phyloP scores from a whole-genome alignment of 805 yeast species.

The Candida wancherniae region DNA sequence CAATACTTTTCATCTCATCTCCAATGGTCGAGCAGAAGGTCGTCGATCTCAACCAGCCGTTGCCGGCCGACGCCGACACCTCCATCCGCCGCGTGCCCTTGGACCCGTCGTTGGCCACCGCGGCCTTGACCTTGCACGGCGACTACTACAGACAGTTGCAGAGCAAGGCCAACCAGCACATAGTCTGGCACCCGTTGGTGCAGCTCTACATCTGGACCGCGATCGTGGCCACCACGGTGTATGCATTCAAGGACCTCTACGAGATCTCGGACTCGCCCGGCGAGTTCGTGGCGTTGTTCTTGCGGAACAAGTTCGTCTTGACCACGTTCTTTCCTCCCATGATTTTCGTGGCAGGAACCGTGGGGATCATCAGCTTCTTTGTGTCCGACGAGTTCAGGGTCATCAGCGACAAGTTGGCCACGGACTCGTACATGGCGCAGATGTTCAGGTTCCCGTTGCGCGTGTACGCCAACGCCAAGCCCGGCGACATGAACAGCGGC shows the following conservation, averaged over 20 bases:
- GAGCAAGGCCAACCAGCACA: conserved; percentile 39
- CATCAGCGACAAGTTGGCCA: conserved; percentile 27
- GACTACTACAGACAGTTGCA: conserved; percentile 52
- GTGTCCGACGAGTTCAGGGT: conserved; percentile 46
- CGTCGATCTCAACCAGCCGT: conserved; percentile 49
- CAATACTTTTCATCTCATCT: too few species aligned
- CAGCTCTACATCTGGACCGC: conserved; percentile 14
- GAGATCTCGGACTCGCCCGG: conserved; percentile 25
- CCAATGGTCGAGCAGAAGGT: conserved; percentile 48
- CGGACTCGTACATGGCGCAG: conserved; percentile 20
- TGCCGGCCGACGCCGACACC: conserved; percentile 48
- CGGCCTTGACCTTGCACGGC: conserved; percentile 58
- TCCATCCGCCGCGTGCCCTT: conserved; percentile 47
- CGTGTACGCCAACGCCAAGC: conserved; percentile 36
- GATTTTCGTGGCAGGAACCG: conserved; percentile 31
- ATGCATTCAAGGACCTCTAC: conserved; percentile 26
- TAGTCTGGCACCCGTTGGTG: conserved; percentile 46
- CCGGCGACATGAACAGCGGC: conserved; percentile 18
- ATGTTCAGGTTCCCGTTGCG: conserved; percentile 51
- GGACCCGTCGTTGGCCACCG: conserved; percentile 54
- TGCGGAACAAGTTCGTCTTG: conserved; percentile 21
- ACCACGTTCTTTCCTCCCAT: conserved; percentile 33
- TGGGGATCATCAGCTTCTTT: conserved; percentile 36
- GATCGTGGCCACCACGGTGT: conserved; percentile 13
- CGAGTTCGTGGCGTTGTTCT: conserved; percentile 25